Evolutionary conservation across 2,329 filamentous ascomycete genomes (phyloP), one percentile per base, ranked within the genome.

Genomic region (Orbilia blumenaviensis): DNA sequence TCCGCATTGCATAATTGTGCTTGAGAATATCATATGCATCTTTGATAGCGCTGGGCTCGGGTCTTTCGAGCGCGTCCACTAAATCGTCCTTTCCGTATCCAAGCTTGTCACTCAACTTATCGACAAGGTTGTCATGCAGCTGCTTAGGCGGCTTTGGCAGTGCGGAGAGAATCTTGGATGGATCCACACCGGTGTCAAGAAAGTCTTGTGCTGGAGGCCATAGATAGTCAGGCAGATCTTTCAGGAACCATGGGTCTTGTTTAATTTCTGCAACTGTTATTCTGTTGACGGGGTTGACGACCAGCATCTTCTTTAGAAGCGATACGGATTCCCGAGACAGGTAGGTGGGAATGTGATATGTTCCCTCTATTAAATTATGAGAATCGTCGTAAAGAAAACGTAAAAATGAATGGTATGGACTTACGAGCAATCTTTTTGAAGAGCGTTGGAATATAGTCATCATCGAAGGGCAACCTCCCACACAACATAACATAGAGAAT

Each of bases 21-120:
- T 94, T 89, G 25, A 99, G 93, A 82, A 99, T 99, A 84, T 97
- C 90, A 84, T 98, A 99, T 0, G 95, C 95, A 84, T 99, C 95
- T 84, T 99, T 99, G 86, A 99, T 97, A 9, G 95, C 94, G 72
- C 94, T 98, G 10, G 95, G 95, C 82, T 99, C 95, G 63, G 95
- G 90, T 68, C 93, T 93, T 81, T 91, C 91, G 78, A 99, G 85
- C 21, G 95, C 94, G 83, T 98, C 95, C 82, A 97, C 92, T 63
- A 99, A 94, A 85, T 99, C 95, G 77, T 91, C 91, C 82, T 92
- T 94, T 36, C 91, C 93, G 82, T 99, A 99, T 75, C 95, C 95
- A 94, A 99, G 98, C 0, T 93, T 97, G 84, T 94, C 95, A 81
- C 94, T 95, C 63, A 99, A 91, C 85, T 98, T 98, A 74, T 94